Conservation (phyloP, 2,329 filamentous ascomycete species). For the Microdochium bolleyi region DNA sequence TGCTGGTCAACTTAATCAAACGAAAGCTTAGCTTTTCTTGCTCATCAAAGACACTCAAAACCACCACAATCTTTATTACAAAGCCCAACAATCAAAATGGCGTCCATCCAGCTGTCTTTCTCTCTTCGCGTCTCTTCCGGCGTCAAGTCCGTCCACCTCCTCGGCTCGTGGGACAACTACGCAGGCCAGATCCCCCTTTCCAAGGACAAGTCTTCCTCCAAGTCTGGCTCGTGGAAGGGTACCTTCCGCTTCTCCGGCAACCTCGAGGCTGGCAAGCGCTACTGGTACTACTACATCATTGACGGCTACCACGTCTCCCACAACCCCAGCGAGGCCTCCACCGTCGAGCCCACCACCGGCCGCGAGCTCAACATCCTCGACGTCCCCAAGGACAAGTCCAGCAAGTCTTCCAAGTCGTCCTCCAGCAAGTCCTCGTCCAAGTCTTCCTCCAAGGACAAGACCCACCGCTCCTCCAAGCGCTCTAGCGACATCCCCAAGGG, state of each 20-base stretch:
- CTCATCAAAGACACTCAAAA: constrained; percentile 33
- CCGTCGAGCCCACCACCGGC: constrained; percentile 91
- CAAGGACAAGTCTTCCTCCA: constrained; percentile 74
- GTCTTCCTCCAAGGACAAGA: constrained; percentile 30
- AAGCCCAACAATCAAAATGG: constrained; percentile 51
- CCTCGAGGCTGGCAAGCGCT: constrained; percentile 80
- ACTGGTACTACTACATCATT: constrained; percentile 99
- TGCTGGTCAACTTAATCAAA: constrained; percentile 41
- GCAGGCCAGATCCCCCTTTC: constrained; percentile 87
- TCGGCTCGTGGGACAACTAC: constrained; percentile 99
- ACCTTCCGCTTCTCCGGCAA: constrained; percentile 94
- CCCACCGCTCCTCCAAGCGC: constrained; percentile 39
- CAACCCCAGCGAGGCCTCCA: constrained; percentile 84
- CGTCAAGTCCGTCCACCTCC: constrained; percentile 94
- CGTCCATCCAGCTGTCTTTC: constrained; percentile 90
- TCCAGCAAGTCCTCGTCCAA: constrained; percentile 35
- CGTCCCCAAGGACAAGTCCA: constrained; percentile 53
- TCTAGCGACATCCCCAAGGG: constrained; percentile 72
- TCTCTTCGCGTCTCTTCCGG: constrained; percentile 90
- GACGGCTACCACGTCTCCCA: constrained; percentile 97
- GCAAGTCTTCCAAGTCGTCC: constrained; percentile 32
- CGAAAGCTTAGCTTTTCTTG: constrained; percentile 48
- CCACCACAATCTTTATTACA: constrained; percentile 7
- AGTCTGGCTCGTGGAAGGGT: constrained; percentile 88
- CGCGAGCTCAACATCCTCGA: constrained; percentile 97